Percentiles rank a stretch among this genome's conserved stretches.
These are phyloP conservation scores for Globomyces pollinis-pini DNA, from an alignment of 192 early-diverging fungal species.

Conservation along the genomic window DNA sequence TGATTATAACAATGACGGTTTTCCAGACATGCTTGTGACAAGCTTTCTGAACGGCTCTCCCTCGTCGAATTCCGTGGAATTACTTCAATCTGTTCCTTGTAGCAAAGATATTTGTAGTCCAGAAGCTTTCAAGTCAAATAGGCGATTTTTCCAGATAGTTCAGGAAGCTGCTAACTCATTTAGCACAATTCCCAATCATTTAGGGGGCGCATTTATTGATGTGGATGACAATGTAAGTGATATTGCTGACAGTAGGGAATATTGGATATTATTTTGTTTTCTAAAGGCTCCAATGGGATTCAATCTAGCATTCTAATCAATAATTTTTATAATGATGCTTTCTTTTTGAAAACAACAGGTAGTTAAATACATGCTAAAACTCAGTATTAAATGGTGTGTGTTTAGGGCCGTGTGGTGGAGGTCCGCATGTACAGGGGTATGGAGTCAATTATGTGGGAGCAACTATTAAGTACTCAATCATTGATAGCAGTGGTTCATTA, in stretches of 20 bases:
- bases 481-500: slow-evolving; percentile 69
- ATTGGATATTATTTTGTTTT: slow-evolving; percentile 69
- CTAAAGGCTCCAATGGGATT: slow-evolving; percentile 14
- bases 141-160: slow-evolving; percentile 59
- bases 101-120: slow-evolving; percentile 26
- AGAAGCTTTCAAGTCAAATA: slow-evolving; percentile 32
- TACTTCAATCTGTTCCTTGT: neutral
- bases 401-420: slow-evolving; percentile 17
- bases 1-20: slow-evolving; percentile 87
- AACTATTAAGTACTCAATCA: slow-evolving; percentile 78
- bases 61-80: neutral
- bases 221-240: slow-evolving; percentile 85
- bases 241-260: too few species aligned
- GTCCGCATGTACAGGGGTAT: slow-evolving; percentile 45
- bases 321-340: slow-evolving; percentile 89
- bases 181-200: slow-evolving; percentile 40
- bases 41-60: too few species aligned
- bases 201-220: slow-evolving; percentile 72
- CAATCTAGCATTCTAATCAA: slow-evolving; percentile 50
- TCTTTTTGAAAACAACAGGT: slow-evolving; percentile 80
- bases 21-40: slow-evolving; percentile 73
- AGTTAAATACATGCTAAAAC: too few species aligned
- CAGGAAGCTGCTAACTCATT: slow-evolving; percentile 57
- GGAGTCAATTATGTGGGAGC: slow-evolving; percentile 79
- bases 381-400: slow-evolving; percentile 64